phyloP scores from a whole-genome alignment of 1,284 basidiomycete genomes.

The Leccinum insolens region DNA sequence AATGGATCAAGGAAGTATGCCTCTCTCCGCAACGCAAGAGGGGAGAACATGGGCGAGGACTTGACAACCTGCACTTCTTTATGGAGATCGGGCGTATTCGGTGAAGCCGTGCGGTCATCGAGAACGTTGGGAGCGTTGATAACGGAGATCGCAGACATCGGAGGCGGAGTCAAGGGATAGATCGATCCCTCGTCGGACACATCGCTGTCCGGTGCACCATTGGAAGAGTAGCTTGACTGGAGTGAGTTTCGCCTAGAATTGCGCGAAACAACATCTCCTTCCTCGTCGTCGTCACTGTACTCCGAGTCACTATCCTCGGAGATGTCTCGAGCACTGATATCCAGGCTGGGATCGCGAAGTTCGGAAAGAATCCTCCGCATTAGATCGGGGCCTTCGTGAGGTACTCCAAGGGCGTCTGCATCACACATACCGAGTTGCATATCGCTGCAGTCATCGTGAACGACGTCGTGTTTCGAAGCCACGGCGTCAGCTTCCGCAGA shows the following conservation, averaged over 20 bases:
- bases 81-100: neutral
- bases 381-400: constrained; percentile 7
- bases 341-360: constrained; percentile 16
- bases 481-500: too few relatives aligned
- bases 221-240: neutral
- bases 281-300: neutral
- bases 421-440: neutral
- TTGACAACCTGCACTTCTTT: too few relatives aligned
- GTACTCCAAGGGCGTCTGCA: neutral
- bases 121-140: neutral
- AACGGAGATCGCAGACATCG: neutral
- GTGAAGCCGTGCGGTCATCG: neutral
- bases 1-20: neutral
- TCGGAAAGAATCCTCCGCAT: constrained; percentile 24
- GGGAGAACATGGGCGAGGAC: too few relatives aligned
- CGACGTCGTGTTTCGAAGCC: too few relatives aligned
- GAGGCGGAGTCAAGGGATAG: constrained; percentile 20
- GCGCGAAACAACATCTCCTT: neutral
- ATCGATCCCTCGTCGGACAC: constrained; percentile 9
- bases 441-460: neutral
- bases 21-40: too few relatives aligned
- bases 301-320: constrained; percentile 14
- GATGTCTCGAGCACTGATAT: constrained; percentile 11
- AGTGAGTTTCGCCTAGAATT: neutral
- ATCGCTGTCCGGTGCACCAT: neutral